Percentiles rank a stretch among this genome's conserved stretches.
phyloP scores from a whole-genome alignment of 2,329 filamentous ascomycete species.

The Phialemoniopsis sp. region DNA sequence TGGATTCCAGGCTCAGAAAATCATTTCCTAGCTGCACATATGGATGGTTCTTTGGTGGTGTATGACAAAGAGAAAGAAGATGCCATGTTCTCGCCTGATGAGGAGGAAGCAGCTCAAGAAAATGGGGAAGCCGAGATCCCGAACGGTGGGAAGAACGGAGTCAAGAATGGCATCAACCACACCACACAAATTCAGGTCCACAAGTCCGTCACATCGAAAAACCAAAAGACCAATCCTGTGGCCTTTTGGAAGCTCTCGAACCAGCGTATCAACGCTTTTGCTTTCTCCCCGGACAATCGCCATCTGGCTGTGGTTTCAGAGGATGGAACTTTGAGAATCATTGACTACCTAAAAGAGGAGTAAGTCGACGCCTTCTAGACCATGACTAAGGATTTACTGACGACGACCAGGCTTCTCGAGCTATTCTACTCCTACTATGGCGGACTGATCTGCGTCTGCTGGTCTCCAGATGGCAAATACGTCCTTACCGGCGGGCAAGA shows the following conservation, averaged over 20 bases:
- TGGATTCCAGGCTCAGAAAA: slow-evolving; percentile 96
- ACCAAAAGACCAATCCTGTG: slow-evolving; percentile 90
- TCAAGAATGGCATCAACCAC: slow-evolving; percentile 25
- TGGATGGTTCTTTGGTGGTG: slow-evolving; percentile 85
- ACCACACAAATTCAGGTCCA: slow-evolving; percentile 62
- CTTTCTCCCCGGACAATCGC: slow-evolving; percentile 84
- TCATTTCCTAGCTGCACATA: slow-evolving; percentile 85
- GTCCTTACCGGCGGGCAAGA: slow-evolving; percentile 94
- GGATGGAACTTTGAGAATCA: slow-evolving; percentile 82
- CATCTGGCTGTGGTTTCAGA: slow-evolving; percentile 89
- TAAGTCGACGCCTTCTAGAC: slow-evolving; percentile 35
- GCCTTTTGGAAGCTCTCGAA: slow-evolving; percentile 91
- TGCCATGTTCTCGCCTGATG: slow-evolving; percentile 70
- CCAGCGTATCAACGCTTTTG: slow-evolving; percentile 83
- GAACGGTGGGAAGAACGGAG: slow-evolving; percentile 26
- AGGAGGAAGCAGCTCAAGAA: slow-evolving; percentile 61
- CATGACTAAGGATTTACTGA: slow-evolving; percentile 2
- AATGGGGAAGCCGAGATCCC: slow-evolving; percentile 62
- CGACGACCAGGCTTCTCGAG: slow-evolving; percentile 63
- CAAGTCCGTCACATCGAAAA: slow-evolving; percentile 91
- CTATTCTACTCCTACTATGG: slow-evolving; percentile 92
- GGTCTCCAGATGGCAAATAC: slow-evolving; percentile 96
- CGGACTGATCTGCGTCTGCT: slow-evolving; percentile 87
- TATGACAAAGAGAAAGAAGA: slow-evolving; percentile 99
- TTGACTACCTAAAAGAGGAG: slow-evolving; percentile 91